Conservation (phyloP, 2,329 filamentous ascomycete species). For the Botrytis elliptica region DNA sequence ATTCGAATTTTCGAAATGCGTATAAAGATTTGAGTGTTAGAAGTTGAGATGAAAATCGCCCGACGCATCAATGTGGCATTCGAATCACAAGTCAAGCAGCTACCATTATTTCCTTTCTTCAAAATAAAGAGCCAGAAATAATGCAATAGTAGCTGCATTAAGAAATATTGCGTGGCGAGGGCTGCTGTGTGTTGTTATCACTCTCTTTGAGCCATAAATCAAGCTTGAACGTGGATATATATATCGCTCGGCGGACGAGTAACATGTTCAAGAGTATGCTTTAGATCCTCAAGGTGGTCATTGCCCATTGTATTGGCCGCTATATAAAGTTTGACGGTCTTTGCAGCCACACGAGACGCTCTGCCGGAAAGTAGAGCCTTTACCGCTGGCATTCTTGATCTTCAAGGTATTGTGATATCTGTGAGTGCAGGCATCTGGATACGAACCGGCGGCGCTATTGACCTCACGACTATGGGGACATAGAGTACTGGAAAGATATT, state of each 20-base stretch:
- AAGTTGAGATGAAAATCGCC: not conserved
- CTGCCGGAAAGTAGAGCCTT: not conserved
- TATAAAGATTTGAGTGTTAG: not conserved
- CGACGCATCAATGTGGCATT: not conserved
- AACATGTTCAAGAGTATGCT: not conserved
- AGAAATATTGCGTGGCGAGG: not conserved
- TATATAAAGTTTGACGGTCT: not conserved
- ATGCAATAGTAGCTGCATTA: not conserved
- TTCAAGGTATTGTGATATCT: not conserved
- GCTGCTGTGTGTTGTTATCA: not conserved
- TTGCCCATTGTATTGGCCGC: not conserved
- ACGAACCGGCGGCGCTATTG: rapidly evolving
- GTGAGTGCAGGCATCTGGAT: not conserved
- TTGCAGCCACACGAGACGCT: not conserved
- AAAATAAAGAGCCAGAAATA: not conserved
- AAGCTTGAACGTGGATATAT: not conserved
- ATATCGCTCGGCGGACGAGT: not conserved
- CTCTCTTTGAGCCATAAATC: not conserved
- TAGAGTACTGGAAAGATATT: not conserved
- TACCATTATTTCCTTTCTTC: not conserved
- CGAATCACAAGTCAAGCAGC: not conserved
- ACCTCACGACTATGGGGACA: not conserved
- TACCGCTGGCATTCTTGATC: not conserved
- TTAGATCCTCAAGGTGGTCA: not conserved
- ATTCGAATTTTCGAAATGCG: not conserved